Evolutionary conservation across 257 asterid species (phyloP).

Genomic region (Solanum pinnatisectum): DNA sequence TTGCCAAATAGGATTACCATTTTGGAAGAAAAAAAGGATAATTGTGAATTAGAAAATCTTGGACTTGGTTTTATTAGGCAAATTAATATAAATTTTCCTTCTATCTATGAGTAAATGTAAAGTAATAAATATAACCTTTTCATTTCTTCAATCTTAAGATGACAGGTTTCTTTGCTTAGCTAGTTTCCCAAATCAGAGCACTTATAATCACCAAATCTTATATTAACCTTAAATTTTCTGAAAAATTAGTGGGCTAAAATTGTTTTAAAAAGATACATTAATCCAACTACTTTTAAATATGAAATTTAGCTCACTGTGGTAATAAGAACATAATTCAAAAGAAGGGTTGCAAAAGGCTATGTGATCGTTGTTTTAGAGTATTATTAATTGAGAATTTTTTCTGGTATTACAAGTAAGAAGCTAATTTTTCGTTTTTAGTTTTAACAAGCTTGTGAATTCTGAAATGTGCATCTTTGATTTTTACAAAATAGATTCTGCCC

Average conservation of each 20-base stretch:
- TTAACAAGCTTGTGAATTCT: neutral
- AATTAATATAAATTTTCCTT: neutral
- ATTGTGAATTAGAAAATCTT: neutral
- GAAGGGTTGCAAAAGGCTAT: neutral
- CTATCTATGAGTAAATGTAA: neutral
- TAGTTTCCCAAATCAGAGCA: neutral
- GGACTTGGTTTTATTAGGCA: neutral
- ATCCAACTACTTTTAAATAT: neutral
- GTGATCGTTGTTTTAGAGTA: neutral
- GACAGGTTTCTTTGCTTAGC: neutral
- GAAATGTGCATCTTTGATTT: neutral
- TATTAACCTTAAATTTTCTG: neutral
- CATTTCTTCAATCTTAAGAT: constrained; percentile 15
- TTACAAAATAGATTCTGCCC: neutral
- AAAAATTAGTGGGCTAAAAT: neutral
- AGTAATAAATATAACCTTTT: neutral
- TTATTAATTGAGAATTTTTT: neutral
- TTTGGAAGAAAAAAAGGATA: neutral
- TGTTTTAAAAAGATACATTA: neutral
- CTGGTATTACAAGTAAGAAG: too few relatives aligned
- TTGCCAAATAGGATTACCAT: neutral
- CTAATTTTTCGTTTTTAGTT: too few relatives aligned
- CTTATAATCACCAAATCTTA: neutral
- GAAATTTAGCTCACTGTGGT: neutral
- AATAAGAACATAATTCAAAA: neutral